Evolutionary conservation across 1,284 basidiomycete species (phyloP).

Genomic region (Tetrapyrgos nigripes): DNA sequence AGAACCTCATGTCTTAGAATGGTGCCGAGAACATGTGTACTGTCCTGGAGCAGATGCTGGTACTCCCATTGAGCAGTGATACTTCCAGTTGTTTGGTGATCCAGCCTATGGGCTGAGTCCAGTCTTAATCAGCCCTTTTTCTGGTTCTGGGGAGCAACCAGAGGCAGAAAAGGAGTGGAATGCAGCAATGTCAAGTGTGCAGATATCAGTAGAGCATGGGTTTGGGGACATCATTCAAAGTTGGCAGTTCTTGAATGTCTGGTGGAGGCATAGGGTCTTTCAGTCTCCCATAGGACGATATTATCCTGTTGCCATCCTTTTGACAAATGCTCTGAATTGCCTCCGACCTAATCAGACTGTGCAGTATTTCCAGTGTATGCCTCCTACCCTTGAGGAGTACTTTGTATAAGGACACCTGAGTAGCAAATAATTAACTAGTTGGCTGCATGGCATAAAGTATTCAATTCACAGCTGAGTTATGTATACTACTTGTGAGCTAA

Average conservation of each 20-base stretch:
- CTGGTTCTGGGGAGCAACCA: constrained; percentile 19
- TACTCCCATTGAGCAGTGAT: constrained; percentile 6
- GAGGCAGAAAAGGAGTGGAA: constrained; percentile 26
- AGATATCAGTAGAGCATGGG: constrained; percentile 33
- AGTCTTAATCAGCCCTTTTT: constrained; percentile 27
- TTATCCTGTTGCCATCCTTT: constrained; percentile 29
- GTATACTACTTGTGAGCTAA: too few species aligned
- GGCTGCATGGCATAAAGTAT: too few species aligned
- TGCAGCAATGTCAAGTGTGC: constrained; percentile 23
- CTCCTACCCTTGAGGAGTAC: constrained; percentile 23
- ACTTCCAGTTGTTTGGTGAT: constrained; percentile 31
- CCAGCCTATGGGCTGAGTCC: constrained; percentile 29
- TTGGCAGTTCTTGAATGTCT: constrained; percentile 31
- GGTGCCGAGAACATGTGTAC: constrained; percentile 5
- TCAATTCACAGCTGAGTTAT: too few species aligned
- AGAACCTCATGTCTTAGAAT: constrained; percentile 15
- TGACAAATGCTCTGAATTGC: constrained; percentile 28
- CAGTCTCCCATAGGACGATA: constrained; percentile 27
- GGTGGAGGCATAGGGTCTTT: constrained; percentile 29
- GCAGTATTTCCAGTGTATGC: constrained; percentile 24
- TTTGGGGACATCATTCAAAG: constrained; percentile 23
- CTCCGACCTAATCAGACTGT: constrained; percentile 27
- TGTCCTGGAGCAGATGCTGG: background rate
- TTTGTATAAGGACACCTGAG: too few species aligned
- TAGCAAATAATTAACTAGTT: too few species aligned